phyloP scores from a whole-genome alignment of 2,329 filamentous ascomycete species.

The Coniochaeta pulveracea region DNA sequence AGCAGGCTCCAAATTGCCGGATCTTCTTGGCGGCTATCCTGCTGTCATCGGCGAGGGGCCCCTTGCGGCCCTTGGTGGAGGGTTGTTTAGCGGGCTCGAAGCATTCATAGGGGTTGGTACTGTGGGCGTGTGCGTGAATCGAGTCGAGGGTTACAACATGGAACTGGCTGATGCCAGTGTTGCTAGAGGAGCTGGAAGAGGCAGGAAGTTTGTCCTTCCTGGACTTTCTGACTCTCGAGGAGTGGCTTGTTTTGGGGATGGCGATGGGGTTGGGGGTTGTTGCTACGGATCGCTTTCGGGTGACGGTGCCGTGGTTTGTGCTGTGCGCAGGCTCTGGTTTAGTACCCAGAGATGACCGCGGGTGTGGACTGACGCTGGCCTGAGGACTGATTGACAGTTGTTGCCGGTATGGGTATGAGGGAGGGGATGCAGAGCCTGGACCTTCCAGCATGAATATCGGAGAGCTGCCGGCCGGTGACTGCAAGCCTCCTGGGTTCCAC shows the following conservation, averaged over 20 bases:
- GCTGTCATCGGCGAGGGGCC: conserved; percentile 39
- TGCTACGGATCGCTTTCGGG: conserved; percentile 7
- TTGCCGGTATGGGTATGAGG: conserved; percentile 19
- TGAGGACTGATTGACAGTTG: conserved; percentile 12
- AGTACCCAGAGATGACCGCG: conserved; percentile 8
- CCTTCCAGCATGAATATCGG: conserved; percentile 26
- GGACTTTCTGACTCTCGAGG: conserved; percentile 30
- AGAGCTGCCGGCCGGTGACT: conserved; percentile 17
- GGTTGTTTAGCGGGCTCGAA: conserved; percentile 41
- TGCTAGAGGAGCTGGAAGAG: conserved; percentile 6
- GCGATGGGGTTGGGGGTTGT: conserved; percentile 17
- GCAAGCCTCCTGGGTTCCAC: conserved; percentile 28
- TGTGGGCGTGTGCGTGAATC: conserved; percentile 37
- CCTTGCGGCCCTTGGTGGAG: conserved; percentile 44
- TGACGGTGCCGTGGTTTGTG: conserved; percentile 4
- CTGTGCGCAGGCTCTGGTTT: conserved; percentile 15
- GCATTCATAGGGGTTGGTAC: conserved; percentile 41
- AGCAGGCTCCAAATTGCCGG: conserved; percentile 42
- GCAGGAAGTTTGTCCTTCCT: conserved; percentile 21
- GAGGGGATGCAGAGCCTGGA: conserved; percentile 17
- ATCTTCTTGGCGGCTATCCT: conserved; percentile 44
- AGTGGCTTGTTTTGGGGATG: conserved; percentile 30
- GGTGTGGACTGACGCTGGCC: conserved; percentile 10
- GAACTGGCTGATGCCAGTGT: conserved; percentile 25
- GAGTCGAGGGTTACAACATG: conserved; percentile 43